Base-by-base conservation (phyloP, 139 green algal species). In the Chlamydomonas asymmetrica region DNA sequence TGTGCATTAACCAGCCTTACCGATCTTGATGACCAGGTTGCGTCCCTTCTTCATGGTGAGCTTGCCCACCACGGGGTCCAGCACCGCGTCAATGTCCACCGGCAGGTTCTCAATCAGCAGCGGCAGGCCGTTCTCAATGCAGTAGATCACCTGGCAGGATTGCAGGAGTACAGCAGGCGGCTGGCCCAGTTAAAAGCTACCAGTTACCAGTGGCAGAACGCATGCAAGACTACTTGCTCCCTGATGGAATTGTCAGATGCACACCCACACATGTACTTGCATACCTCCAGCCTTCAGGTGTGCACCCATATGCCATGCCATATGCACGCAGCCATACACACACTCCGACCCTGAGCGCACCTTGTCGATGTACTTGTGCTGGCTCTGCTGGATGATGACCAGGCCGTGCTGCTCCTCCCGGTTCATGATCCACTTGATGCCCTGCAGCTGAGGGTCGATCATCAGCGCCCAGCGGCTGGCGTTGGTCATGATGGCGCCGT, bases 371-470 rank as follows among this genome's bases (percentile, higher is more conserved):
- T 94, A 97, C 67, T 94, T 94, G 74, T 82, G 84, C 79, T 94
- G 85, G 50, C 76, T 88, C 84, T 96, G 89, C 81, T 97, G 94
- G 61, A 97, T 87, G 70, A 97, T 88, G n/a, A 92, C 80, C 34
- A 98, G 74, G n/a, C 87, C 88, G 37, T 90, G 82, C n/a, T 71
- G 40, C 65, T 88, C 84, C 82, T 97, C 94, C 5, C 82, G 70
- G 69, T 88, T 91, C 35, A 88, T 83, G 67, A 97, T 89, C 94
- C 94, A 97, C 71, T 89, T 88, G 82, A 96, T 93, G 64, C 92
- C 93, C 84, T 96, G 79, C 80, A 97, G 84, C 81, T 98, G 93
- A 16, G 94, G 94, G 81, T 98, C 94, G 43, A 98, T 95, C 80
- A 98, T 92, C 29, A 98, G 84, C 9, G 86, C 75, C 90, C 89